Base-by-base conservation (phyloP, 2,329 filamentous ascomycete species). In the Talaromyces sp. region DNA sequence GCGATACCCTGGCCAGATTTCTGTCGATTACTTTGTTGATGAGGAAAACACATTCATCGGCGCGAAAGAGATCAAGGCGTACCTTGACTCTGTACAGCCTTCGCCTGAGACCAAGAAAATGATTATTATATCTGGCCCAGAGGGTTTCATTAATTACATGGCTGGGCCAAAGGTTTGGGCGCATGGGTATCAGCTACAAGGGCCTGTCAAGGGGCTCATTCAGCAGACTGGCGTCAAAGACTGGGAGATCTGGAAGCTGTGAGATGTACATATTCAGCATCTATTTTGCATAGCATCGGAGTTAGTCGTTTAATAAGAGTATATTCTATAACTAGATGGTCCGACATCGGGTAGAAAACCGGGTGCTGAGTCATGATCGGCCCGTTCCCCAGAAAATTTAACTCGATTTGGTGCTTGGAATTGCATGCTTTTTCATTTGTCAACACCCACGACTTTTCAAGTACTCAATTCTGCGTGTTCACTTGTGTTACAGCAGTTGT, bases 51-150 rank as follows among this genome's bases (percentile, higher is more conserved):
- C 78, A 0, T 84, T 83, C 48, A 88, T 97, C 62, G 72, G 76
- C n/a, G 74, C 80, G 11, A 68, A 72, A 2, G 76, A 79, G 19
- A 74, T 92, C 52, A 62, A 67, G 39, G 59, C 66, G 19, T 67
- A 71, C 51, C 64, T 69, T 60, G 58, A 67, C n/a, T 64, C 67
- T 17, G 54, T 55, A 17, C 37, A 48, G 2, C 28, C 58, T 46
- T 35, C 67, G 50, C 55, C 62, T 43, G 63, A 64, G 43, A 65
- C 69, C 45, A 67, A 67, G 62, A 70, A 71, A 60, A 70, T 96
- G 19, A 77, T 97, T n/a, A 79, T 96, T 57, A 83, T 97, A 1
- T 96, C 91, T 0, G 94, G 94, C 0, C 93, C 94, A 0, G 90
- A 96, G 56, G 93, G 94, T 0, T 97, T 97, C 73, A 81, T 97